Evolutionary conservation across 202 grass and related monocot species (phyloP).

Genomic region (Panicum virgatum): DNA sequence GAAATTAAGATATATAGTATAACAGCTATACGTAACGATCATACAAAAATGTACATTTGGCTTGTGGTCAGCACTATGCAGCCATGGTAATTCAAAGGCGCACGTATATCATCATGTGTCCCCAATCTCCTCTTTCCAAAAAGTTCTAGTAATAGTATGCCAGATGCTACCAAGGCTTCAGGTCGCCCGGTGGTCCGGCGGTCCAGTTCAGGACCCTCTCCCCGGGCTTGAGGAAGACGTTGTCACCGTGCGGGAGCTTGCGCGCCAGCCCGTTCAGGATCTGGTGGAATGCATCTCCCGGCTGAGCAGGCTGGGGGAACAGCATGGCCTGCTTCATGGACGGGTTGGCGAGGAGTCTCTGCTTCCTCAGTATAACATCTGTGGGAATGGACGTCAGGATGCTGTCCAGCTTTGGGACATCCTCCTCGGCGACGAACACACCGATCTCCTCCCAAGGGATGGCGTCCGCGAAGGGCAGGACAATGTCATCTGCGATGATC

Average conservation of each 20-base stretch:
- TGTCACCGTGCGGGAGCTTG: constrained; percentile 70
- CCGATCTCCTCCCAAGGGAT: constrained; percentile 97
- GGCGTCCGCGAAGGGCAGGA: constrained; percentile 82
- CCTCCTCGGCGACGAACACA: constrained; percentile 81
- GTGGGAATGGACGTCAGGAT: constrained; percentile 88
- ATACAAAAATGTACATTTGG: constrained; percentile 59
- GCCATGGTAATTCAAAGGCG: constrained; percentile 36
- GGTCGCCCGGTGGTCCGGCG: constrained; percentile 62
- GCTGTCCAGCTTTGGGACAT: constrained; percentile 78
- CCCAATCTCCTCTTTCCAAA: constrained; percentile 29
- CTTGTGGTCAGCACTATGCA: constrained; percentile 56
- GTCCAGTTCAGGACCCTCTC: constrained; percentile 85
- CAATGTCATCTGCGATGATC: constrained; percentile 90
- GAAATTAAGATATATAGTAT: constrained; percentile 43
- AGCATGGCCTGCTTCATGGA: constrained; percentile 95
- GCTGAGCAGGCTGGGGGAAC: constrained; percentile 77
- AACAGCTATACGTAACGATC: constrained; percentile 41
- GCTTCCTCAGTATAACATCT: constrained; percentile 87
- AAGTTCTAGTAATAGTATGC: constrained; percentile 12
- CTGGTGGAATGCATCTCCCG: constrained; percentile 89
- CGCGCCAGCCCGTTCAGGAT: constrained; percentile 84
- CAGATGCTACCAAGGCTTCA: constrained; percentile 78
- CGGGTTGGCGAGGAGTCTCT: constrained; percentile 85
- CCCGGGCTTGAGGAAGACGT: constrained; percentile 71
- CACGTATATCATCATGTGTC: constrained; percentile 37